A percentile compares a stretch with the other conserved stretches of the same genome.
These are phyloP conservation scores for Micractinium sp. DNA, from an alignment of 139 green algal genomes.

Conservation along the genomic window DNA sequence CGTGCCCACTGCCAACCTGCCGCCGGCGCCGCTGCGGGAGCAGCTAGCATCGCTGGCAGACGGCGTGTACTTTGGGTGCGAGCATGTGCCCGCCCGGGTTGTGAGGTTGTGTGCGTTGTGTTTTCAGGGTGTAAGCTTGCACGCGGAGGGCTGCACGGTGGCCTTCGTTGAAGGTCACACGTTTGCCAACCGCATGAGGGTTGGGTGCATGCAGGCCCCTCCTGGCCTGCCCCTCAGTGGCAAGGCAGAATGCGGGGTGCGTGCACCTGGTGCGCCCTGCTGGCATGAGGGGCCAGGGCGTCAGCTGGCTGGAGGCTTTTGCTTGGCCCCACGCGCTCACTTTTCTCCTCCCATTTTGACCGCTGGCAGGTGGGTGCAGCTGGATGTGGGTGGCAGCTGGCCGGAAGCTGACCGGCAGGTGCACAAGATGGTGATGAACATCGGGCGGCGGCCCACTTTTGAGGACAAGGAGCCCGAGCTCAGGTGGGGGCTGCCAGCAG, in stretches of 20 bases:
- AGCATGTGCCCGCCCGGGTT: background rate
- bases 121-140: background rate
- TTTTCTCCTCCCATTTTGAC: background rate
- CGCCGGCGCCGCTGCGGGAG: conserved; percentile 58
- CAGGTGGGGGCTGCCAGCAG: background rate
- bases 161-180: too few species aligned
- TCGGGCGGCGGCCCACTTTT: conserved; percentile 89
- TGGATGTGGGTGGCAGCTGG: conserved; percentile 51
- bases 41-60: conserved; percentile 58
- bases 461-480: conserved; percentile 52
- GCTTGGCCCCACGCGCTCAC: background rate
- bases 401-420: conserved; percentile 56
- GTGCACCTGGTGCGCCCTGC: background rate
- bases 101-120: background rate
- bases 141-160: too few species aligned
- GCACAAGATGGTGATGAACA: conserved; percentile 94
- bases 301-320: background rate
- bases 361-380: conserved; percentile 1
- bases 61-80: conserved; percentile 96
- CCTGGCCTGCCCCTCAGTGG: too few species aligned
- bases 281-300: background rate
- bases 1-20: conserved; percentile 91
- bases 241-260: background rate
- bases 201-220: too few species aligned
- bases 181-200: too few species aligned